Evolutionary conservation across 2,329 filamentous ascomycete species (phyloP), one percentile per base, ranked within the genome.

Genomic region (Ophiocordyceps sinensis): DNA sequence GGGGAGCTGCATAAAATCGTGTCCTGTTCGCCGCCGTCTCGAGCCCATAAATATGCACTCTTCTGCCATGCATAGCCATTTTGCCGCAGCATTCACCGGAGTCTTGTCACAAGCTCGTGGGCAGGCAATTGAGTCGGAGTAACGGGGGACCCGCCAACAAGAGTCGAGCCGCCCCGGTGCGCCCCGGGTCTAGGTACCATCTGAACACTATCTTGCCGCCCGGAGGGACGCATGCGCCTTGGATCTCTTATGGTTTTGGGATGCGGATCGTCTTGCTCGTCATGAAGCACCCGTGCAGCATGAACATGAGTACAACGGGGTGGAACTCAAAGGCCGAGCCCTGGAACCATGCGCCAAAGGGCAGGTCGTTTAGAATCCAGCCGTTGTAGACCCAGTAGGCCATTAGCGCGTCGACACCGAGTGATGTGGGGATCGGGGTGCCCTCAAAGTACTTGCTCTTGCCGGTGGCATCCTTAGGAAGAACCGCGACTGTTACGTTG

Each of bases 381-480:
- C 82, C 82, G 50, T 85, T 71, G 43, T 73, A 78, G 28, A 93
- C 75, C 82, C 87, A 96, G 64, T 82, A 94, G 28, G 82, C 85
- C 85, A 96, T 94, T 43, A 94, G 53, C 13, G 71, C 77, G 46
- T 85, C 86, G 50, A 94, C 78, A 2, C 73, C 79, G 21, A 96
- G 68, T 21, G 84, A 88, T 3, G 87, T 96, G 1, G 91, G 91
- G 53, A 96, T 95, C 1, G 91, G 91, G 0, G 89, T 94, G 52
- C 91, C 91, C 65, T 98, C 91, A 52, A 98, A 98, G 66, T 94
- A 98, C 56, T 83, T 76, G 44, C 84, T 86, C 67, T 98, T 98
- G 51, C 91, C 91, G 0, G 75, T 77, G 38, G 79, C 82, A 59
- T 98, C 91, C 65, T 96, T 95, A 47, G 91, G 91, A 12, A 98